Conservation (phyloP, 2,329 filamentous ascomycete genomes). For the Cladorrhinum sp. region DNA sequence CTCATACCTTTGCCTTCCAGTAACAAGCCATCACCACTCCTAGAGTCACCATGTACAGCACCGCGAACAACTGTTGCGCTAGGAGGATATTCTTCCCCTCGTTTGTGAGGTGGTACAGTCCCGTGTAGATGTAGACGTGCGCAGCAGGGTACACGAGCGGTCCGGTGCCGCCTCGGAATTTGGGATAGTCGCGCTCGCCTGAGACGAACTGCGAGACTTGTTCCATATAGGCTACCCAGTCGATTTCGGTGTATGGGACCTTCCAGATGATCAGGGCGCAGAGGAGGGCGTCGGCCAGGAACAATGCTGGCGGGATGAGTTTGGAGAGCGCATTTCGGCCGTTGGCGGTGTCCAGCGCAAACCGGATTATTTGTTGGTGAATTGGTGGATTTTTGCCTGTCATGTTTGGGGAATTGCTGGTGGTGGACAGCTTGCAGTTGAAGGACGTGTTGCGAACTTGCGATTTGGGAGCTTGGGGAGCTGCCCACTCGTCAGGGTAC, state of each 20-base stretch:
- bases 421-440: background rate
- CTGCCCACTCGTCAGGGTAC: too few species aligned
- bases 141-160: constrained; percentile 92
- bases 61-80: constrained; percentile 82
- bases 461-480: background rate
- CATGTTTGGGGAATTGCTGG: constrained; percentile 12
- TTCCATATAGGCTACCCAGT: constrained; percentile 97
- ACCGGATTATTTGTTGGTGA: constrained; percentile 28
- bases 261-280: constrained; percentile 75
- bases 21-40: constrained; percentile 81
- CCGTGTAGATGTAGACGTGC: constrained; percentile 87
- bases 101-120: constrained; percentile 74
- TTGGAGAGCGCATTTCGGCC: constrained; percentile 50
- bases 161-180: constrained; percentile 83
- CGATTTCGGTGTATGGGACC: constrained; percentile 93
- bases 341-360: constrained; percentile 44
- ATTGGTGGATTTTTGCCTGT: constrained; percentile 23
- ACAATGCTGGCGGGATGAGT: constrained; percentile 57
- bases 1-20: constrained; percentile 61
- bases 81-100: constrained; percentile 70
- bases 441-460: constrained; percentile 15
- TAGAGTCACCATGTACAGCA: constrained; percentile 73
- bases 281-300: constrained; percentile 68
- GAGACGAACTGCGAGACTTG: constrained; percentile 76
- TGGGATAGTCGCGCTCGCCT: constrained; percentile 85